Base-by-base conservation (phyloP, 352 stramenopile genomes). In the Phytophthora palmivora region DNA sequence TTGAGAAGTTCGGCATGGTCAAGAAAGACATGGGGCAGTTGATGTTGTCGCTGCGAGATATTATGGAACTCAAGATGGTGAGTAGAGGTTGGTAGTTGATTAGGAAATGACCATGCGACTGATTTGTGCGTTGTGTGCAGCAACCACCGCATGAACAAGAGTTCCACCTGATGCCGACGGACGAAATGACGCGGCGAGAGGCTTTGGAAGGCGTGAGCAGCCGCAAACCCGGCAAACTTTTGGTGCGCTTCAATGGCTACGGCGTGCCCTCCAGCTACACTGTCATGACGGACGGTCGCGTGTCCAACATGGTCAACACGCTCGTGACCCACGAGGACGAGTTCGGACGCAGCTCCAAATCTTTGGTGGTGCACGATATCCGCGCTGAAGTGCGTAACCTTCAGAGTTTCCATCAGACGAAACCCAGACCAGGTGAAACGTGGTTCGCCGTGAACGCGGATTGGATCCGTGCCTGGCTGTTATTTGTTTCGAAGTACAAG, bases 51-150 rank as follows among this genome's bases (percentile, higher is more conserved):
- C 69, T 91, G 55, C 64, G 78, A 19, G 82, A 89, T 46, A 72
- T 92, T 57, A 78, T 89, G 70, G 84, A 92, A 46, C 68, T 92
- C 26, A 88, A 88, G 60, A 72, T 84, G 81, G 82, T 91, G 26
- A 42, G 62, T 73, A 11, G 5, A 18, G 28, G 21, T 45, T 33
- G 16, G 6, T 14, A 11, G 32, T 39, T 19, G 22, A 9, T 22
- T 36, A 15, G 16, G 28, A 22, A 24, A 6, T 24, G 14, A n/a
- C 16, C 6, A 12, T n/a, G 24, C 48, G 47, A 55, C 58, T 72
- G 47, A 72, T 37, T 36, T 28, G 19, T 41, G 15, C 12, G 24
- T 55, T 55, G 6, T 52, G 37, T n/a, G 22, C 33, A 91, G 80
- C 76, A 89, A 77, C 76, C 76, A 14, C 73, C 78, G 1, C 75